Evolutionary conservation across 2,329 filamentous ascomycete genomes (phyloP).

Genomic region (Claviceps citrina): DNA sequence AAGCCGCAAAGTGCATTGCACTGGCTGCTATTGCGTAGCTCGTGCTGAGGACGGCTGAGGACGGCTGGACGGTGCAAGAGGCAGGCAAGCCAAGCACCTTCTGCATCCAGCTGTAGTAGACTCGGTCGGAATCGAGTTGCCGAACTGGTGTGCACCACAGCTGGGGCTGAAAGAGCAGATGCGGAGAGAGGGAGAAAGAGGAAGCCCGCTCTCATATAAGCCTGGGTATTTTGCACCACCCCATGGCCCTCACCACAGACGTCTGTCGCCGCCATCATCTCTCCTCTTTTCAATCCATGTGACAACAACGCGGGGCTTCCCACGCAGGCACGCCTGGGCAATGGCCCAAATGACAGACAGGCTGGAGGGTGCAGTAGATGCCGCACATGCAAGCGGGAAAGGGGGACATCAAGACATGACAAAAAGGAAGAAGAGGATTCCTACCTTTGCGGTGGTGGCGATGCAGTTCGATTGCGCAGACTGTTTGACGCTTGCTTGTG

Average conservation of each 20-base stretch:
- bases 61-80: not conserved
- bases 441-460: conserved; percentile 6
- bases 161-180: not conserved
- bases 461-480: conserved; percentile 1
- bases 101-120: not conserved
- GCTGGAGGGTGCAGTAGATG: not conserved
- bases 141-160: conserved; percentile 5
- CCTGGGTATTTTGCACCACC: not conserved
- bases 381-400: too few relatives aligned
- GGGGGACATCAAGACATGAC: not conserved
- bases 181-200: not conserved
- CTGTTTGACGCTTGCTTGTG: conserved; percentile 1
- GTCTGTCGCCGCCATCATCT: not conserved
- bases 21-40: not conserved
- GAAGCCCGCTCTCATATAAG: not conserved
- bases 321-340: not conserved
- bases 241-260: not conserved
- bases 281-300: not conserved
- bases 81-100: not conserved
- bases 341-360: not conserved
- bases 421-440: not conserved
- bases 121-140: conserved; percentile 1
- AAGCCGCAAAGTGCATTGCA: not conserved
- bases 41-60: too few relatives aligned
- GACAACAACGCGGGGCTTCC: not conserved